Conservation (phyloP, 2,329 filamentous ascomycete species). For the Apiospora arundinis region DNA sequence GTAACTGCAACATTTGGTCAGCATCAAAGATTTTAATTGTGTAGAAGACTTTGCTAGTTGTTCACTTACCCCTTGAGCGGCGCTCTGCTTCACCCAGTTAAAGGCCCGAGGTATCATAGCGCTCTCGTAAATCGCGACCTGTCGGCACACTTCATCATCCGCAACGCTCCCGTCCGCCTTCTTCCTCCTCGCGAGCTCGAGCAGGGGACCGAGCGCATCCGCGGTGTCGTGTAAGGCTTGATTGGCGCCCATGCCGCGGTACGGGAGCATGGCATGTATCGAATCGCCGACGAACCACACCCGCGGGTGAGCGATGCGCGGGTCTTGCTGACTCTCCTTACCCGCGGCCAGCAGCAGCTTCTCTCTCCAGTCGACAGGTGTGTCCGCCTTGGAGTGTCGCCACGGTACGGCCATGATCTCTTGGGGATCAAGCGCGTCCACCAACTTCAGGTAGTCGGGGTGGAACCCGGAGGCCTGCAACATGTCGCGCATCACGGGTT, state of each 20-base stretch:
- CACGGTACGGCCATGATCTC: not conserved
- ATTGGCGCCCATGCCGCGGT: constrained; percentile 32
- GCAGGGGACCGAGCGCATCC: constrained; percentile 24
- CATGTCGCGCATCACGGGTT: constrained; percentile 9
- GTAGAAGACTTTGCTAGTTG: not conserved
- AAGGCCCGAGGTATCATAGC: constrained; percentile 25
- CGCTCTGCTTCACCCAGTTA: constrained; percentile 25
- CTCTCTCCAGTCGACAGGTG: constrained; percentile 22
- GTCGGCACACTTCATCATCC: not conserved
- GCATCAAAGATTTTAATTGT: not conserved
- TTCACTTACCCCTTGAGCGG: not conserved
- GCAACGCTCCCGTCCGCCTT: not conserved
- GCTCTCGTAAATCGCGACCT: constrained; percentile 20
- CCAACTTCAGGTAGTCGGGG: constrained; percentile 13
- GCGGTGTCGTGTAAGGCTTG: constrained; percentile 31
- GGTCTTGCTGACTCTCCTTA: not conserved
- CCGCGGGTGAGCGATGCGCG: constrained; percentile 22
- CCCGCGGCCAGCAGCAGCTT: not conserved
- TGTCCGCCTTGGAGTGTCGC: constrained; percentile 7
- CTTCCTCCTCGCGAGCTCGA: constrained; percentile 19
- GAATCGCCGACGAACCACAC: constrained; percentile 31
- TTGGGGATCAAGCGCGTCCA: constrained; percentile 16
- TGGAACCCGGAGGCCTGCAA: not conserved
- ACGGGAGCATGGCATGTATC: constrained; percentile 30
- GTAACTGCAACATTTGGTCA: not conserved